Base-by-base conservation (phyloP, 78 protist genomes). In the Dictyostelium purpureum region DNA sequence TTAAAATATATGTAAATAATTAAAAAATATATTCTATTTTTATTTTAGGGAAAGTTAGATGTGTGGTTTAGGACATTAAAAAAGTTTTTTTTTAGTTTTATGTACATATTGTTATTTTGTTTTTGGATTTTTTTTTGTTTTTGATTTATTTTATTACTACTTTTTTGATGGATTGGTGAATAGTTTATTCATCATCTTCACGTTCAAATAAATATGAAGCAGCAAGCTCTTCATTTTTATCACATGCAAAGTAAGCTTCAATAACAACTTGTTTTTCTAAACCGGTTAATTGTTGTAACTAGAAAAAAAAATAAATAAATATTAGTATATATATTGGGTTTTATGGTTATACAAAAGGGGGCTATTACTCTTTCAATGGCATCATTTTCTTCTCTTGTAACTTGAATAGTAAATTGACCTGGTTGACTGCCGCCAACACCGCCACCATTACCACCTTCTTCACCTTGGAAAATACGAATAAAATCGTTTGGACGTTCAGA, bases 161-260 rank as follows among this genome's bases (percentile, higher is more conserved):
- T n/a, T n/a, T n/a, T n/a, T n/a, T n/a, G n/a, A n/a, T n/a, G n/a
- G n/a, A n/a, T n/a, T n/a, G n/a, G n/a, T n/a, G n/a, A n/a, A 47
- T 47, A 47, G 71, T 63, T 63, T 63, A 63, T 31, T 63, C 71
- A 40, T 93, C 95, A n/a, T 88, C 88, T 26, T 79, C 80, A 56
- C 59, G 59, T 57, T 98, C 98, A 65, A 97, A 91, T 37, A 98
- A 89, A 43, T 87, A 96, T 43, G 97, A 96, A 51, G 98, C 99
- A 4, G 99, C 94, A 11, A 96, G 69, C 11, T 93, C 65, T 66
- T 97, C 98, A 76, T 98, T 79, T 87, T 96, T 97, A 75, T 97
- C 98, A 88, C 99, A 98, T 26, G 98, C 98, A 40, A 97, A 76
- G 80, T 95, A 98, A 0, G 99, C 98, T 83, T 96, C 96, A 54